Base-by-base conservation (phyloP, 129 eudicot genomes). In the Flaveria robusta region DNA sequence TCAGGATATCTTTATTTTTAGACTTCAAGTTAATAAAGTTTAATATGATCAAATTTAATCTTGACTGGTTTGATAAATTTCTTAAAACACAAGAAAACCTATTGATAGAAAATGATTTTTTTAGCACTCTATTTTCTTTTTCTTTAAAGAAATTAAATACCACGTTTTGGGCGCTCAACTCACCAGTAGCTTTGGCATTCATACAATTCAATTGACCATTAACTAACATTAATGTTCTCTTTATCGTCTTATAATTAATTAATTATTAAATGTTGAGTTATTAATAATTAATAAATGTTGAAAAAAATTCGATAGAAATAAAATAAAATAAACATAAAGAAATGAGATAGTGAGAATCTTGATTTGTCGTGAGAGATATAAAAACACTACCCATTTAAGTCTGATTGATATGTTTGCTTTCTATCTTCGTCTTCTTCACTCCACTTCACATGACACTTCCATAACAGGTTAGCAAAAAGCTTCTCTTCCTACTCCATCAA, bases 401-500 rank as follows among this genome's bases (percentile, higher is more conserved):
- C 34, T 65, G 39, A 62, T 46, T 65, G 39, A 62, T 46, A 39
- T 79, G 78, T 72, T 26, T 72, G 59, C 83, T 55, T 66, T 73
- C 39, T 34, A 60, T 54, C 83, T 72, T 66, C 68, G 65, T 51
- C 74, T 65, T 70, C 81, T 65, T 70, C 81, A 76, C 71, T 50
- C 37, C 45, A 73, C 68, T 74, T 74, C 79, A 75, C 82, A 70
- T 43, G 70, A 68, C 56, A 51, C 74, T 79, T 79, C 62, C 34
- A 19, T 72, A 79, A 79, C 83, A 79, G 83, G 83, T 79, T 72
- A 79, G 74, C 64, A 41, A 47, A 72, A 72, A 72, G 68, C 74
- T 72, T 72, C 74, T 42, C 78, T 62, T 79, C 72, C 77, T 71
- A 49, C 77, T 31, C 7, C 37, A 31, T 31, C 7, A 31, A 31